These are phyloP conservation scores for Jatropha curcas DNA, from an alignment of 345 rosid genomes.

Conservation along the genomic window DNA sequence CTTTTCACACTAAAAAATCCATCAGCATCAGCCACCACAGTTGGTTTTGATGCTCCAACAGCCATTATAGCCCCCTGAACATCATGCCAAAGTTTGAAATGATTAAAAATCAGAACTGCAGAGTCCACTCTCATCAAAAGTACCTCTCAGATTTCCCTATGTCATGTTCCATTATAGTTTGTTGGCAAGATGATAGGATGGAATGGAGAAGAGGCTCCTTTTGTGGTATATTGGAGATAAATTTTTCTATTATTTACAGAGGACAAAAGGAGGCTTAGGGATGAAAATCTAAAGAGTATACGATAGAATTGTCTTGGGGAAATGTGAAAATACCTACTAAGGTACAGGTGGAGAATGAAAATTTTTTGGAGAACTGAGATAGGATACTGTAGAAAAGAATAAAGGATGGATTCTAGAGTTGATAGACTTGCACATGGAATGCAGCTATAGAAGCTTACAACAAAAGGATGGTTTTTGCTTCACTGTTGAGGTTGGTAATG, in stretches of 20 bases:
- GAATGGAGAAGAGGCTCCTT: background rate
- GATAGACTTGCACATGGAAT: slow-evolving; percentile 1
- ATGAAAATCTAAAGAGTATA: background rate
- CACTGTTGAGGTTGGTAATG: background rate
- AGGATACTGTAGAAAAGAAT: background rate
- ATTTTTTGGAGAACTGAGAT: no score
- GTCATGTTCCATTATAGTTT: background rate
- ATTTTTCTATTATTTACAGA: background rate
- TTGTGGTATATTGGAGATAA: background rate
- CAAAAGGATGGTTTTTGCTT: background rate
- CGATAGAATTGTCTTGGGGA: background rate
- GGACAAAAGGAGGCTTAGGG: background rate
- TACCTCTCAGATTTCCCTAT: background rate
- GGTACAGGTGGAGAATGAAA: background rate
- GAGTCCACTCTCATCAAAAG: background rate
- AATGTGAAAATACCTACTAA: background rate
- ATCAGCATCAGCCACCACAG: slow-evolving; percentile 78
- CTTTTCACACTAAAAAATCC: slow-evolving; percentile 90
- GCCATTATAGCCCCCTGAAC: slow-evolving; percentile 99
- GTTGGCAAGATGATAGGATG: background rate
- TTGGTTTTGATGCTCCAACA: slow-evolving; percentile 96
- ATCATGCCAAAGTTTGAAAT: slow-evolving; percentile 16
- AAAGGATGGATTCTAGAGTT: background rate
- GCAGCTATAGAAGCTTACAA: background rate
- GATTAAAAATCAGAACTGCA: background rate